A percentile compares a stretch with the other conserved stretches of the same genome.
phyloP scores from a whole-genome alignment of 1,284 basidiomycete genomes.

The Rhizopogon parksii region DNA sequence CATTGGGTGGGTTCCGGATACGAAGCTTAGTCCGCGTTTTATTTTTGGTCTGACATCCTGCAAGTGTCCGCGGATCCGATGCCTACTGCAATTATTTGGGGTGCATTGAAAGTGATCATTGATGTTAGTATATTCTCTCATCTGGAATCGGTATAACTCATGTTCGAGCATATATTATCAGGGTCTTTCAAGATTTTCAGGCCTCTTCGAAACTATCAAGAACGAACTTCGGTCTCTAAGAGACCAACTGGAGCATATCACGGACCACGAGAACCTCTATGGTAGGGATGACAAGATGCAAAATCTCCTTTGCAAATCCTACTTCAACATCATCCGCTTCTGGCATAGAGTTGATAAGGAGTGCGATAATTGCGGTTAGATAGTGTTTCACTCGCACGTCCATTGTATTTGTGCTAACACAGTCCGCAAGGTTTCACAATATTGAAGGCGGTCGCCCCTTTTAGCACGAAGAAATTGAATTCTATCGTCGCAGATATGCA shows the following conservation, averaged over 20 bases:
- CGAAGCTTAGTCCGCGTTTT: background rate
- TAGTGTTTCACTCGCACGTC: background rate
- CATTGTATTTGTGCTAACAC: background rate
- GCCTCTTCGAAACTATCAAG: background rate
- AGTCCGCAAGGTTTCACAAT: background rate
- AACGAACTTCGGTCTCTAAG: background rate
- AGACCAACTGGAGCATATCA: background rate
- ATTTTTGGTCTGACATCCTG: background rate
- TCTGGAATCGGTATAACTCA: background rate
- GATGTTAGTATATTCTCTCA: conserved; percentile 10
- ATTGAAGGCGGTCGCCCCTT: background rate
- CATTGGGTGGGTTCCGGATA: background rate
- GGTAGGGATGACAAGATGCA: background rate
- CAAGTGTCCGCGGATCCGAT: conserved; percentile 14
- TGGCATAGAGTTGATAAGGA: conserved; percentile 1
- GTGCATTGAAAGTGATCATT: conserved; percentile 15
- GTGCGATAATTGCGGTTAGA: background rate
- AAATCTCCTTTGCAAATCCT: background rate
- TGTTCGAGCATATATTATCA: background rate
- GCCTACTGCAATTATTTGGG: conserved; percentile 20
- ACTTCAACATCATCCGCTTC: background rate
- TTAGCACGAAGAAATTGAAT: background rate
- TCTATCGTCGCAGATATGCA: background rate
- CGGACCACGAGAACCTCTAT: background rate
- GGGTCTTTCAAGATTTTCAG: background rate